These are phyloP conservation scores for Capniomyces stellatus DNA, from an alignment of 371 early-diverging fungal genomes.

Conservation along the genomic window DNA sequence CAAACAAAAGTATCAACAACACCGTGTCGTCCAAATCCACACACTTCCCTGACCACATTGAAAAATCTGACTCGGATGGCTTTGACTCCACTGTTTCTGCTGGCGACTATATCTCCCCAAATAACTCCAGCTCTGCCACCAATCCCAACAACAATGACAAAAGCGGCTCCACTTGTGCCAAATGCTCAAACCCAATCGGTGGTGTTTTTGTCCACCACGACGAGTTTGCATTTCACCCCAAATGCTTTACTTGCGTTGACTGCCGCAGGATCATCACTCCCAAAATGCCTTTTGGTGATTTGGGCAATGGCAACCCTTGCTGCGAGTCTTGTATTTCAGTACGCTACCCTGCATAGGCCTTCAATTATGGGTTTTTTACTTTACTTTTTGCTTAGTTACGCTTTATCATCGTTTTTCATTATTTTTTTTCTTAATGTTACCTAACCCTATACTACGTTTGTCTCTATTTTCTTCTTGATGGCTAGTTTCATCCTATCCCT, in stretches of 20 bases:
- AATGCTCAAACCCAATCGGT: constrained; percentile 27
- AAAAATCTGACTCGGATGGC: neutral
- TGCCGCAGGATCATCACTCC: constrained; percentile 30
- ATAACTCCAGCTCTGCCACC: constrained; percentile 1
- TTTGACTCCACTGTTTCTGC: neutral
- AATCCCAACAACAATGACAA: neutral
- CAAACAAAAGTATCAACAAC: neutral
- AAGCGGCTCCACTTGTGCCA: constrained; percentile 17
- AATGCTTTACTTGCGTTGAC: constrained; percentile 35
- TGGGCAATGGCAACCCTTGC: constrained; percentile 27
- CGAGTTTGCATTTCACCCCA: constrained; percentile 30
- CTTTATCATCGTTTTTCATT: too few species aligned
- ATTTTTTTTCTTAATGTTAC: too few species aligned
- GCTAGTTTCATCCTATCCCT: too few species aligned
- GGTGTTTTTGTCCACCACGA: constrained; percentile 35
- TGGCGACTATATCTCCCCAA: neutral
- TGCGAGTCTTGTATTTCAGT: constrained; percentile 30
- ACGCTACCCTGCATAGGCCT: neutral
- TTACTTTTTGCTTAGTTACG: too few species aligned
- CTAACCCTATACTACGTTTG: too few species aligned
- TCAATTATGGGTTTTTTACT: too few species aligned
- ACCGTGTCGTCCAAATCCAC: neutral
- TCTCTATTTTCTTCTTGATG: too few species aligned
- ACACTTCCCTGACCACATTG: neutral
- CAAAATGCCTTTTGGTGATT: constrained; percentile 36